These are phyloP conservation scores for Picea abies DNA, from an alignment of 83 land plant species.

Conservation along the genomic window DNA sequence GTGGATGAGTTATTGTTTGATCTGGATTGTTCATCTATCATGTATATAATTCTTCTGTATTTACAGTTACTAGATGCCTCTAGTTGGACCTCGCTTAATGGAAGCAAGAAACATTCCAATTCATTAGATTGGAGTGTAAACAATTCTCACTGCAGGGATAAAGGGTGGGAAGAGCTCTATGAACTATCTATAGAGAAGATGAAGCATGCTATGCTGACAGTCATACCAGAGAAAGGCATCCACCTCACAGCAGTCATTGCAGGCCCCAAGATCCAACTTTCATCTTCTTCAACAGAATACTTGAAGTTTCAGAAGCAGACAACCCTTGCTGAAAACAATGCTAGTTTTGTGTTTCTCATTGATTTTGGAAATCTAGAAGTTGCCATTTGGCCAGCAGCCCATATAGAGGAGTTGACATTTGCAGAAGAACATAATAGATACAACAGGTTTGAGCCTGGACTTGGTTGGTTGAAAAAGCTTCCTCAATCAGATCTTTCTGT, in stretches of 20 bases:
- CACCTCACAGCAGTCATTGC: slow-evolving; percentile 1
- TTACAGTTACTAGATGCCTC: slow-evolving; percentile 9
- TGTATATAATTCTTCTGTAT: neutral
- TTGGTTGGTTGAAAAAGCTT: slow-evolving; percentile 12
- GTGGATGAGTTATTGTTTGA: slow-evolving; percentile 10
- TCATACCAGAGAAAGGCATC: slow-evolving; percentile 5
- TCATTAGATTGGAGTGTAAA: neutral
- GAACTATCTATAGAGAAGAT: neutral
- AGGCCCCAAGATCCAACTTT: slow-evolving; percentile 13
- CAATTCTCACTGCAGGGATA: neutral
- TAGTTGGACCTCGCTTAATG: neutral
- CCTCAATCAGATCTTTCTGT: neutral
- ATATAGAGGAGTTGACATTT: neutral
- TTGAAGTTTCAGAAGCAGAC: neutral
- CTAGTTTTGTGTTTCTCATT: neutral
- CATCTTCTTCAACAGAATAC: neutral
- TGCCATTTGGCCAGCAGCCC: slow-evolving; percentile 15
- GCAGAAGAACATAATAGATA: slow-evolving; percentile 7
- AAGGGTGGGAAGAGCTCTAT: slow-evolving; percentile 15
- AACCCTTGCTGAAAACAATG: neutral
- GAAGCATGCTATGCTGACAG: slow-evolving; percentile 10
- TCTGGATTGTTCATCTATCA: neutral
- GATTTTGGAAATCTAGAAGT: slow-evolving; percentile 11
- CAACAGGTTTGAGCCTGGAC: neutral
- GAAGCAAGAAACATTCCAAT: slow-evolving; percentile 5